Evolutionary conservation across 1,284 basidiomycete genomes (phyloP).

Genomic region (Sporisorium reilianum): DNA sequence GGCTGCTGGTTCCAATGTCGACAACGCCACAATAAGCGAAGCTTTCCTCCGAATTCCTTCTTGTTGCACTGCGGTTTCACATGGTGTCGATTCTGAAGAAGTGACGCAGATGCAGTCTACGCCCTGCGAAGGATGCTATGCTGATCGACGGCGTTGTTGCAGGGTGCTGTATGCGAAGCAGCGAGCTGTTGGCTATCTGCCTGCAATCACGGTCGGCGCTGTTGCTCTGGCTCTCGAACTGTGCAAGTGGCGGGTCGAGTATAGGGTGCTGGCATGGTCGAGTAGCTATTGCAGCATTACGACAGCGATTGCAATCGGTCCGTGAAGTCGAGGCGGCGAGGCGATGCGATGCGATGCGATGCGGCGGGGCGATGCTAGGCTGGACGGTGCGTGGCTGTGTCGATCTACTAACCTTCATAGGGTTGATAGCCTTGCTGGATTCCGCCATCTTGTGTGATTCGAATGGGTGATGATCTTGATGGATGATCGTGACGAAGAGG

Average conservation of each 20-base stretch:
- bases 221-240: not conserved
- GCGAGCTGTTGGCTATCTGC: no score
- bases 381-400: conserved; percentile 3
- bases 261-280: not conserved
- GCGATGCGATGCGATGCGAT: conserved; percentile 12
- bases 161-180: no score
- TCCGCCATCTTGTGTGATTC: conserved; percentile 61
- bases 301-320: not conserved
- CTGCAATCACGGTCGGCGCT: no score
- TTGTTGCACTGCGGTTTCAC: no score
- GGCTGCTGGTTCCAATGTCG: not conserved
- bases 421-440: conserved; percentile 68
- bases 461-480: conserved; percentile 46
- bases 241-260: not conserved
- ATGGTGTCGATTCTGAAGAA: no score
- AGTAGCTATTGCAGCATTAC: not conserved
- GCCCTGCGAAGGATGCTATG: no score
- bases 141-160: no score
- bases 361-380: not conserved
- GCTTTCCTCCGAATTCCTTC: no score
- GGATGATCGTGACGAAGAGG: conserved; percentile 54
- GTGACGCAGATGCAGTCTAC: no score
- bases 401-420: conserved; percentile 65
- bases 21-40: not conserved
- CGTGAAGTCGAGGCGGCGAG: conserved; percentile 12